phyloP scores from a whole-genome alignment of 2,329 filamentous ascomycete species.

The Aspergillus jensenii region DNA sequence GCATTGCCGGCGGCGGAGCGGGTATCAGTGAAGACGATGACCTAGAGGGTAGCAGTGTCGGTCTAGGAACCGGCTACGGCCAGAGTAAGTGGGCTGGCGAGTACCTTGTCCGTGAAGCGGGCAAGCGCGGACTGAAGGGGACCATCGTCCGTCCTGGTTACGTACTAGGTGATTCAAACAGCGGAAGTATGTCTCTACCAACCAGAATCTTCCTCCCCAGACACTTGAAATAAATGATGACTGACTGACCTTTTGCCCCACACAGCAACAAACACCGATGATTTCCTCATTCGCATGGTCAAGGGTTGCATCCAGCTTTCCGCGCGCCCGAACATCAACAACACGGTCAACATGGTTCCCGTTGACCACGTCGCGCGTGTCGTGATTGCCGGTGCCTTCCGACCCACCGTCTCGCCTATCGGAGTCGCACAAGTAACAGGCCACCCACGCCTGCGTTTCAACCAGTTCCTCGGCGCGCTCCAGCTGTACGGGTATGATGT shows the following conservation, averaged over 20 bases:
- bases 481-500: conserved; percentile 71
- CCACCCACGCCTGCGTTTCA: conserved; percentile 75
- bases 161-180: conserved; percentile 70
- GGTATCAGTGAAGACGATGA: conserved; percentile 75
- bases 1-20: conserved; percentile 59
- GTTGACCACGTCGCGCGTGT: conserved; percentile 81
- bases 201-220: background rate
- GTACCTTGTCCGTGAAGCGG: conserved; percentile 74
- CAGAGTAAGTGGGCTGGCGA: conserved; percentile 85
- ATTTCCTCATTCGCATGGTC: conserved; percentile 82
- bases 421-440: conserved; percentile 75
- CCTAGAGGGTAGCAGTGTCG: conserved; percentile 70
- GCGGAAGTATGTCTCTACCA: conserved; percentile 49
- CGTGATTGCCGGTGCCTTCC: conserved; percentile 71
- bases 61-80: conserved; percentile 83
- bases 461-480: conserved; percentile 71
- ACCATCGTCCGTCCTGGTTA: conserved; percentile 82
- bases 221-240: background rate
- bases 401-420: conserved; percentile 56
- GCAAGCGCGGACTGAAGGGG: conserved; percentile 71
- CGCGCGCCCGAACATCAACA: conserved; percentile 72
- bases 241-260: background rate
- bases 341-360: conserved; percentile 86
- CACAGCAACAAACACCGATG: conserved; percentile 68
- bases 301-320: conserved; percentile 85